phyloP scores from a whole-genome alignment of 257 asterid genomes.

The Plantago ovata region DNA sequence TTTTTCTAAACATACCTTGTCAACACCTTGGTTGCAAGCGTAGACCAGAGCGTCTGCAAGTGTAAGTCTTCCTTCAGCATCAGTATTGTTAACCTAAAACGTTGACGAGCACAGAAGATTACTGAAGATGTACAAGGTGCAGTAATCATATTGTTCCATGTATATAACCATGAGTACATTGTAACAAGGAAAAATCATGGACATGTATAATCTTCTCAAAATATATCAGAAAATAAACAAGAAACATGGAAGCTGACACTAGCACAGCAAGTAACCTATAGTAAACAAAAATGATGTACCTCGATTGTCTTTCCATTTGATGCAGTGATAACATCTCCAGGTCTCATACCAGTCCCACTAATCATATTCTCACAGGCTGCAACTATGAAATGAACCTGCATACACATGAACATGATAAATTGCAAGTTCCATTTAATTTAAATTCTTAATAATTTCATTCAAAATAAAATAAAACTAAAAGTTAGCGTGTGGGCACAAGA shows the following conservation, averaged over 20 bases:
- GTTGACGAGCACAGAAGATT: conserved; percentile 7
- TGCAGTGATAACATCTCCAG: conserved; percentile 55
- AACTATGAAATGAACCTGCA: conserved; percentile 56
- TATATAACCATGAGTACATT: too few relatives aligned
- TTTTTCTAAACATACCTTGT: conserved; percentile 56
- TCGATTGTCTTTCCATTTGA: conserved; percentile 65
- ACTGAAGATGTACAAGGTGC: neutral
- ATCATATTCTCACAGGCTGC: conserved; percentile 75
- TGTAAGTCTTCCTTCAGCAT: conserved; percentile 98
- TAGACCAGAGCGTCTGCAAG: conserved; percentile 96
- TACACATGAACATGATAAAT: neutral
- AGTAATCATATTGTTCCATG: neutral
- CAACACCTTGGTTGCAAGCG: conserved; percentile 95
- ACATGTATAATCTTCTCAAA: too few relatives aligned
- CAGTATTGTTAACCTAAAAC: conserved; percentile 89
- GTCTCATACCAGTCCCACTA: conserved; percentile 71
- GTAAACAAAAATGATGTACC: conserved; percentile 29
- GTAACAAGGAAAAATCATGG: too few relatives aligned
- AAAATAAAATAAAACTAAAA: neutral
- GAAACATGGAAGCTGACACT: too few relatives aligned
- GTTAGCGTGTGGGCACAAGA: neutral
- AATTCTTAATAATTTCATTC: neutral
- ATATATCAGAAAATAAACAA: too few relatives aligned
- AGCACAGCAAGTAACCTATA: too few relatives aligned
- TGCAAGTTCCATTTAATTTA: neutral